Conservation (phyloP, 768 basidiomycete genomes). For the Brasilioporus rufonigricans region DNA sequence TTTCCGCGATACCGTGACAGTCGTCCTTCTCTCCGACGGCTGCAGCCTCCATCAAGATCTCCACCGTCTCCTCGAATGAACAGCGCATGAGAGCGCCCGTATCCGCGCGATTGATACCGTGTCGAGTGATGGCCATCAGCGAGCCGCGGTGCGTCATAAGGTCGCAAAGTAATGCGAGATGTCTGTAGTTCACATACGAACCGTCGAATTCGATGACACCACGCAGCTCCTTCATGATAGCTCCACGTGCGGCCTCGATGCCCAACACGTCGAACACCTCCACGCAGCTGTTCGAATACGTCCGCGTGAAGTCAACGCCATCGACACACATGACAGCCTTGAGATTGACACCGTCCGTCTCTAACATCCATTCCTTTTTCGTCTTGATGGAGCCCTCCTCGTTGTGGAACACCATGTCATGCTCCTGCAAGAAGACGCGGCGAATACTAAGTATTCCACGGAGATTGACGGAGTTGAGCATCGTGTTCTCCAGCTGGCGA, state of each 20-base stretch:
- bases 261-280: conserved; percentile 94
- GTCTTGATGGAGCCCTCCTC: conserved; percentile 64
- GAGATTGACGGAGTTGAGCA: conserved; percentile 92
- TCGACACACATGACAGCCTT: conserved; percentile 95
- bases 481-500: conserved; percentile 92
- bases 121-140: conserved; percentile 98
- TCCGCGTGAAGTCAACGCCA: conserved; percentile 89
- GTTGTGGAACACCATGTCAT: conserved; percentile 70
- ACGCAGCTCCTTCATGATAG: conserved; percentile 91
- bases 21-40: conserved; percentile 98
- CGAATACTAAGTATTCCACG: conserved; percentile 91
- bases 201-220: conserved; percentile 98
- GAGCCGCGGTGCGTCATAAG: conserved; percentile 95
- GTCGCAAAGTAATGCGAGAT: conserved; percentile 94
- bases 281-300: conserved; percentile 95
- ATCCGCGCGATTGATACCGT: conserved; percentile 98
- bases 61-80: conserved; percentile 99
- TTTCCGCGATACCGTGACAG: conserved; percentile 98
- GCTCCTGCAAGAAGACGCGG: conserved; percentile 90
- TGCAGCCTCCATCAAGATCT: conserved; percentile 98
- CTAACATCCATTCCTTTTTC: conserved; percentile 88
- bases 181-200: conserved; percentile 98
- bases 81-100: conserved; percentile 99
- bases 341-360: conserved; percentile 95
- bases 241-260: conserved; percentile 94